phyloP scores from a whole-genome alignment of 192 early-diverging fungal species.

The Coemansia sp. region DNA sequence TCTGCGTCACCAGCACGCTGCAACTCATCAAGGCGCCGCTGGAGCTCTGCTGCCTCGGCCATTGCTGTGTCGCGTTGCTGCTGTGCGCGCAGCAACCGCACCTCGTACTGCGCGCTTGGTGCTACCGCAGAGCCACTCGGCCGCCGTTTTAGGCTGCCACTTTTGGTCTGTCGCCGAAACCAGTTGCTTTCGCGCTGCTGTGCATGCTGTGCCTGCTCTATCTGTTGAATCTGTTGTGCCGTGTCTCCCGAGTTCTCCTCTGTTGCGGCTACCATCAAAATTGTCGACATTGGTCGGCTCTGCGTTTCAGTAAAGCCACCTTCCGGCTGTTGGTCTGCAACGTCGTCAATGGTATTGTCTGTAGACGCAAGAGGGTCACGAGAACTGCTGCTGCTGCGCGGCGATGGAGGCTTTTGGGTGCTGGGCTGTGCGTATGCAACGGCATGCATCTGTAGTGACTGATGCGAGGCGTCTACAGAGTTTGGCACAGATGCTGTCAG shows the following conservation, averaged over 20 bases:
- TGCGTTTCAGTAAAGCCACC: neutral
- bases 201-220: neutral
- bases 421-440: neutral
- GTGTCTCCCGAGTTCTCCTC: constrained; percentile 25
- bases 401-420: neutral
- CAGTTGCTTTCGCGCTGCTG: constrained; percentile 28
- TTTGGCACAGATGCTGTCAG: constrained; percentile 11
- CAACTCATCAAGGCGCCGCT: constrained; percentile 22
- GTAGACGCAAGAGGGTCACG: neutral
- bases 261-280: constrained; percentile 40
- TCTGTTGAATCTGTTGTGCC: neutral
- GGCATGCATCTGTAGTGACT: constrained; percentile 23
- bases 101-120: constrained; percentile 19
- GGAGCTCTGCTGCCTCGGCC: constrained; percentile 27
- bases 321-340: neutral
- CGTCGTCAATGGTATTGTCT: neutral
- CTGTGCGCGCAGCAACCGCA: constrained; percentile 37
- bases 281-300: constrained; percentile 26
- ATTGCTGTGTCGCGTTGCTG: constrained; percentile 35
- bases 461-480: constrained; percentile 1
- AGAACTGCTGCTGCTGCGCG: neutral
- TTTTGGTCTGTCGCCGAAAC: constrained; percentile 37
- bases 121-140: neutral
- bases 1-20: constrained; percentile 14
- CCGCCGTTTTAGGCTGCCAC: constrained; percentile 10